A percentile compares a stretch with the other conserved stretches of the same genome.
Evolutionary conservation across 2,329 filamentous ascomycete genomes (phyloP).

Genomic region (Whalleya microplaca): DNA sequence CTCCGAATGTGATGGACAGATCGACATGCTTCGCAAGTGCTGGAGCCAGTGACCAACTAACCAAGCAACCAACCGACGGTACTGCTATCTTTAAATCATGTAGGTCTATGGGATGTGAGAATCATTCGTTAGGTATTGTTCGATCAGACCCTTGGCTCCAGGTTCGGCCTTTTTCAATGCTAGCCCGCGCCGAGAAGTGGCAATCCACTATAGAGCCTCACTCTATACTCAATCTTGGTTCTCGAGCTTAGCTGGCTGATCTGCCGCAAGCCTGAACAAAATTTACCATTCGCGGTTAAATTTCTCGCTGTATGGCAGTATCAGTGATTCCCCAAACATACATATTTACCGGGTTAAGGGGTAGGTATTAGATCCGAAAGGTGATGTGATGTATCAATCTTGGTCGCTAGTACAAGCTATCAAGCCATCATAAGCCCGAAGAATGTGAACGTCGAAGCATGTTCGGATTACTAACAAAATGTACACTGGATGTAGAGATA

Average conservation of each 20-base stretch:
- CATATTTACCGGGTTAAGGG: background rate
- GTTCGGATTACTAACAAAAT: background rate
- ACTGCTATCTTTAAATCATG: background rate
- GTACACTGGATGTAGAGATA: background rate
- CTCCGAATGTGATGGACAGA: conserved; percentile 4
- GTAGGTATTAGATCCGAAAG: background rate
- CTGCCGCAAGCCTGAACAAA: conserved; percentile 12
- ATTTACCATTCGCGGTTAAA: conserved; percentile 9
- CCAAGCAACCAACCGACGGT: background rate
- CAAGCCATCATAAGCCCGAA: background rate
- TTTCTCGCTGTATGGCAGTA: background rate
- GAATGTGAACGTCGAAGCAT: background rate
- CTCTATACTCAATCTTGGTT: conserved; percentile 10
- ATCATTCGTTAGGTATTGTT: conserved; percentile 14
- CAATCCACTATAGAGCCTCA: conserved; percentile 20
- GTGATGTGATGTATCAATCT: background rate
- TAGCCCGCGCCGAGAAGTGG: conserved; percentile 9
- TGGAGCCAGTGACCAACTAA: conserved; percentile 3
- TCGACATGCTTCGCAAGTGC: conserved; percentile 11
- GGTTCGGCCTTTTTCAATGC: conserved; percentile 1
- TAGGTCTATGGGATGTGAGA: conserved; percentile 8
- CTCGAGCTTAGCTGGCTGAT: conserved; percentile 10
- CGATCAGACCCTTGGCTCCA: conserved; percentile 14
- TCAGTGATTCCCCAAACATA: background rate
- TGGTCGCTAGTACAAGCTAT: background rate